Conservation (phyloP, 495 filamentous ascomycete species). For the Delitschia confertaspora region DNA sequence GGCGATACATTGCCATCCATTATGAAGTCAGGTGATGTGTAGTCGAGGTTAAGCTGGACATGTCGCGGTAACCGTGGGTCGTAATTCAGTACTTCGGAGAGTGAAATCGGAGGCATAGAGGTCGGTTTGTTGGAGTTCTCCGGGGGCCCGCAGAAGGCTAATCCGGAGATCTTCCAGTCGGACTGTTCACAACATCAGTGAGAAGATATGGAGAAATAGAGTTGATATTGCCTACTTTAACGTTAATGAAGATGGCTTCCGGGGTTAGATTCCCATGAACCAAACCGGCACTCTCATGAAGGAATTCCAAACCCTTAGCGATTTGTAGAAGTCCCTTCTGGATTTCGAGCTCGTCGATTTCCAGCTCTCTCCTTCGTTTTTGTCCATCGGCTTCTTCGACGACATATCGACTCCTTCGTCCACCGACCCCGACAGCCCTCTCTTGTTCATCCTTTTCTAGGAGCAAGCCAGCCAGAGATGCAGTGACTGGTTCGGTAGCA, state of each 20-base stretch:
- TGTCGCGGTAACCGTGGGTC: constrained; percentile 73
- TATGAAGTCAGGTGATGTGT: constrained; percentile 85
- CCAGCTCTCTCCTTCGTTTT: constrained; percentile 64
- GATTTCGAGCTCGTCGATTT: constrained; percentile 95
- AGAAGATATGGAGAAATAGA: constrained; percentile 12
- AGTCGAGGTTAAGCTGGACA: constrained; percentile 87
- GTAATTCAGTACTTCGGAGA: constrained; percentile 74
- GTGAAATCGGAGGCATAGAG: constrained; percentile 62
- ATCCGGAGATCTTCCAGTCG: constrained; percentile 94
- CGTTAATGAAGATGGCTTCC: constrained; percentile 89
- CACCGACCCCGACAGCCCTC: constrained; percentile 51
- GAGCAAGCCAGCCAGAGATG: constrained; percentile 72
- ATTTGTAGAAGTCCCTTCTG: constrained; percentile 92
- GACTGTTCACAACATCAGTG: constrained; percentile 46
- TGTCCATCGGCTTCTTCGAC: constrained; percentile 69
- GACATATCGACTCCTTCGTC: constrained; percentile 68
- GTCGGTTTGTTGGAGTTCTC: constrained; percentile 59
- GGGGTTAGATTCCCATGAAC: constrained; percentile 93
- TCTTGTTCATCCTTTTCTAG: constrained; percentile 91
- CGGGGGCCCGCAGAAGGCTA: constrained; percentile 77
- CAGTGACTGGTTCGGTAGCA: constrained; percentile 81
- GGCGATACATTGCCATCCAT: constrained; percentile 75
- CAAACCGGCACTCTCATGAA: constrained; percentile 90
- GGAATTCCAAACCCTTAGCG: constrained; percentile 87
- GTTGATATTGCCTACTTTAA: constrained; percentile 52